These are phyloP conservation scores for Cylindrotheca closterium DNA, from an alignment of 108 stramenopile species.

Conservation along the genomic window DNA sequence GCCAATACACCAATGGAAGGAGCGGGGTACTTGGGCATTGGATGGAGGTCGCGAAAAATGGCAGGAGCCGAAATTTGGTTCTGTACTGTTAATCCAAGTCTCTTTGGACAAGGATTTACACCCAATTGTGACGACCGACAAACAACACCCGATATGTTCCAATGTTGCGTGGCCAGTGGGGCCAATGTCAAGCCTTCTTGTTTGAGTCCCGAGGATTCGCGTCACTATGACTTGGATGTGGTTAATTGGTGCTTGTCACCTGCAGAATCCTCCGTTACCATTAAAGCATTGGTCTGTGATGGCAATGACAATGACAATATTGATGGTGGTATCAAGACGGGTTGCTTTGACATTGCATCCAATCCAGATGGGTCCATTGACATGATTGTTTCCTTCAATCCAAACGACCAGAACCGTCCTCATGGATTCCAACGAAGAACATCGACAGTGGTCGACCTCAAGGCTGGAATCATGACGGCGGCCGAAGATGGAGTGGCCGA, in stretches of 20 bases:
- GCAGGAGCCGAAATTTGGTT: conserved; percentile 16
- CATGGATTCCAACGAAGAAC: conserved; percentile 4
- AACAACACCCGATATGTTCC: too few relatives aligned
- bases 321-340: not conserved
- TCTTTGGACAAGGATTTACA: too few relatives aligned
- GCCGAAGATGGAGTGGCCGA: not conserved
- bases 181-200: too few relatives aligned
- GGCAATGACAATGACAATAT: too few relatives aligned
- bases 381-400: conserved; percentile 11
- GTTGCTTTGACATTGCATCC: conserved; percentile 1
- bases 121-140: too few relatives aligned
- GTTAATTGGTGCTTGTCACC: not conserved
- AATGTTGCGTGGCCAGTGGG: too few relatives aligned
- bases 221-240: not conserved
- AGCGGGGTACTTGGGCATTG: conserved; percentile 9
- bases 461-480: not conserved
- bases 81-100: too few relatives aligned
- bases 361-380: not conserved
- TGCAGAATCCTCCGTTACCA: not conserved
- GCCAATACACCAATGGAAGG: conserved; percentile 2
- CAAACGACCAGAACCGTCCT: not conserved
- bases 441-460: not conserved
- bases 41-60: not conserved
- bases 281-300: not conserved
- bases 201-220: not conserved